Base-by-base conservation (phyloP, 768 basidiomycete genomes). In the Lentinula aciculospora region DNA sequence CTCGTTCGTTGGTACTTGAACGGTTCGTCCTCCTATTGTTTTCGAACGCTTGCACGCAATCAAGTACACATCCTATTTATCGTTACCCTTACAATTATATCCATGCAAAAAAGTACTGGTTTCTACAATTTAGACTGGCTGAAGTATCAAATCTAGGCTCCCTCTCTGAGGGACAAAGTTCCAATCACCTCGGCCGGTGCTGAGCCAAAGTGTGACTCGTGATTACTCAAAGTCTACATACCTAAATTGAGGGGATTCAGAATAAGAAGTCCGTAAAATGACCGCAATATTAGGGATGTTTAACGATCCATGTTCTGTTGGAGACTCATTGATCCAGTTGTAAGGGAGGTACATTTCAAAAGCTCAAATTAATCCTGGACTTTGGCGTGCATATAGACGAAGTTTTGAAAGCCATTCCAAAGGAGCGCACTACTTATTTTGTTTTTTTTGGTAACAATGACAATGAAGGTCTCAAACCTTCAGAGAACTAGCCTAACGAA, bases 391-490 rank as follows among this genome's bases (percentile, higher is more conserved):
- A 80, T 53, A 80, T 87, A 64, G 85, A 86, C 71, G 82, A 82
- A 69, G 82, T 87, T 63, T 72, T 87, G 51, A 84, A 83, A 66
- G 77, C 81, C 56, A 78, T 87, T 23, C 85, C 85, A 2, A 81
- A 81, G 61, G 83, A 86, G 60, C 71, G 85, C 4, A 78, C 79
- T 51, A 87, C 85, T 1, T 85, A 81, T 64, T 71, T 87, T n/a
- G n/a, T n/a, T n/a, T 2, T 87, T 84, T 71, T 85, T 84, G 0
- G 85, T 85, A 1, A 86, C 85, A 13, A 86, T 86, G 85, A 85
- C 84, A n/a, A 81, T 81, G 9, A 86, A 85, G 62, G 84, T 86
- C 12, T 82, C 80, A 28, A 85, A 85, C 64, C 74, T 87, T 13
- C 85, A 86, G 62, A 68, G 84, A 32, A 84, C 85, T 17, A 81